Evolutionary conservation across 1,139 yeast genomes (phyloP).

Genomic region (Pichia inconspicua): DNA sequence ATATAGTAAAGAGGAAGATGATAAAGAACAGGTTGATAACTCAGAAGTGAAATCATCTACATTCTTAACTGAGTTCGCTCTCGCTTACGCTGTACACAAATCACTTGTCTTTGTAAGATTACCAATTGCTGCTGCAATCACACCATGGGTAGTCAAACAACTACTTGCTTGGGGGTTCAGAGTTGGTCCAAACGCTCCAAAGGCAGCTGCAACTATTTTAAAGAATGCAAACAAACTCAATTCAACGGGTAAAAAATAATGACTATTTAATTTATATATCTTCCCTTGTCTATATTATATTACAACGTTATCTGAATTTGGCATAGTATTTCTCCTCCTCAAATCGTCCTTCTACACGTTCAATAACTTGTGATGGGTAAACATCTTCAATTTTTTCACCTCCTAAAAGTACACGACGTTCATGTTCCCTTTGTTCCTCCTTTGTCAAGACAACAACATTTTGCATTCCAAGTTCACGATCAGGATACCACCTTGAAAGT

Average conservation of each 20-base stretch:
- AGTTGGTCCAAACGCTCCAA: constrained; percentile 47
- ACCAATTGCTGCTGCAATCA: constrained; percentile 87
- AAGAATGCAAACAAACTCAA: constrained; percentile 20
- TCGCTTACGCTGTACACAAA: constrained; percentile 93
- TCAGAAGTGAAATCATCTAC: constrained; percentile 26
- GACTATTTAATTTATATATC: neutral
- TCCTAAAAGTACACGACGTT: constrained; percentile 61
- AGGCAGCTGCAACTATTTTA: constrained; percentile 31
- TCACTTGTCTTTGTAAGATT: constrained; percentile 71
- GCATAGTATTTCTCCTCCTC: constrained; percentile 69
- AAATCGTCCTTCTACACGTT: constrained; percentile 54
- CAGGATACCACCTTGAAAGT: constrained; percentile 77
- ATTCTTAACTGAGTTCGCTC: constrained; percentile 64
- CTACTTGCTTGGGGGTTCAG: constrained; percentile 77
- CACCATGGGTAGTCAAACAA: constrained; percentile 66
- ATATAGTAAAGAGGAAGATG: constrained; percentile 19
- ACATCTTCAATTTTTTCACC: constrained; percentile 55
- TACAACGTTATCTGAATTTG: constrained; percentile 37
- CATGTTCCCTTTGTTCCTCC: constrained; percentile 79
- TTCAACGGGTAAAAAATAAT: constrained; percentile 18
- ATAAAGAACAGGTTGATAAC: constrained; percentile 14
- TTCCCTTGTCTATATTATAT: neutral
- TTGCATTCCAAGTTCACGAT: constrained; percentile 46
- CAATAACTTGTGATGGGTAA: constrained; percentile 53
- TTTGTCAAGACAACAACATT: constrained; percentile 83